These are phyloP conservation scores for Pseudoperonospora humuli DNA, from an alignment of 352 stramenopile genomes.

Conservation along the genomic window DNA sequence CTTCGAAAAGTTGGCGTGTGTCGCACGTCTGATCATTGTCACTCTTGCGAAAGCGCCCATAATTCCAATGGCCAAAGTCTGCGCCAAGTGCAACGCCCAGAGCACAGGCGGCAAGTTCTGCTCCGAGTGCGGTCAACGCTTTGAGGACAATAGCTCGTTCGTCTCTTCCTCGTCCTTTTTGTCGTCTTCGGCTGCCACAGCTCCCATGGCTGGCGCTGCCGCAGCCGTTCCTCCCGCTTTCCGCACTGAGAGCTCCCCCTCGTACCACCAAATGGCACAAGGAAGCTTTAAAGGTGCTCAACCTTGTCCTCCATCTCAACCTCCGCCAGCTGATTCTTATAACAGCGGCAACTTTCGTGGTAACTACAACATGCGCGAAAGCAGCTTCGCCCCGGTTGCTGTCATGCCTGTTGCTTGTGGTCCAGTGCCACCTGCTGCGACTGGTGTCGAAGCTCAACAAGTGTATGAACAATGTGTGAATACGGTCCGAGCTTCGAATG, in stretches of 20 bases:
- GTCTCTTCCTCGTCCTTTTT: conserved; percentile 1
- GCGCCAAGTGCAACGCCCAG: conserved; percentile 45
- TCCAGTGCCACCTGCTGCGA: conserved; percentile 39
- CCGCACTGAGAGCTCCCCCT: conserved; percentile 14
- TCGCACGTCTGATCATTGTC: too few species aligned
- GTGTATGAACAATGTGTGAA: conserved; percentile 49
- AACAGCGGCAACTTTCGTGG: too few species aligned
- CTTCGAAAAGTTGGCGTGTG: too few species aligned
- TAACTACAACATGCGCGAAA: too few species aligned
- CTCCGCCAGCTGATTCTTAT: too few species aligned
- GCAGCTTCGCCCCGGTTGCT: too few species aligned
- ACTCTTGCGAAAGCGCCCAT: too few species aligned
- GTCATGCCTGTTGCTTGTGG: conserved; percentile 16
- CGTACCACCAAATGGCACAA: conserved; percentile 11
- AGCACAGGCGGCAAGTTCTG: conserved; percentile 54
- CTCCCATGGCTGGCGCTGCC: too few species aligned
- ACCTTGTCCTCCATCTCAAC: neutral
- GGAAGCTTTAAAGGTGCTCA: conserved; percentile 4
- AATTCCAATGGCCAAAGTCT: conserved; percentile 64
- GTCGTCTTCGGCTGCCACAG: neutral
- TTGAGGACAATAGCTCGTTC: conserved; percentile 13
- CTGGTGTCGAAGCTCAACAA: conserved; percentile 41
- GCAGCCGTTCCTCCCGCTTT: conserved; percentile 7
- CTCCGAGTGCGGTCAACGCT: conserved; percentile 48
- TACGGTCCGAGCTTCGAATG: conserved; percentile 42